Conservation (phyloP, 108 stramenopile genomes). For the Cyclotella atomus region DNA sequence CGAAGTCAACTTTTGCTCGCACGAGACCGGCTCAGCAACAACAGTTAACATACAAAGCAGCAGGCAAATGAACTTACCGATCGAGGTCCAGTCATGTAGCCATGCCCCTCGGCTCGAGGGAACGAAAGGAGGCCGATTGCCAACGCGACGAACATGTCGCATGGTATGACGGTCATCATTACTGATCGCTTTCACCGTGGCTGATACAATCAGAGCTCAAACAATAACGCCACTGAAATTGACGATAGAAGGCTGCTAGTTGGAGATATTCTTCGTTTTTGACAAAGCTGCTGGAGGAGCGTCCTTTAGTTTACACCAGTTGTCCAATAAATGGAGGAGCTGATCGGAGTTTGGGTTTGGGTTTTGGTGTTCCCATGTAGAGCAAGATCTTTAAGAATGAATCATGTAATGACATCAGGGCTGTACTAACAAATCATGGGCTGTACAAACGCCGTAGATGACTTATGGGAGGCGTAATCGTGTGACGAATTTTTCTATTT, state of each 20-base stretch:
- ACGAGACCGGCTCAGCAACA: background rate
- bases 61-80: background rate
- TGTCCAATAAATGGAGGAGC: too few species aligned
- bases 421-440: too few species aligned
- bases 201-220: too few species aligned
- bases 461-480: too few species aligned
- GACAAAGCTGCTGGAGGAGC: too few species aligned
- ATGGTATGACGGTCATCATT: background rate
- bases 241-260: too few species aligned
- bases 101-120: slow-evolving; percentile 7
- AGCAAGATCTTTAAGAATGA: background rate
- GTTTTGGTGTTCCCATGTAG: background rate
- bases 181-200: background rate
- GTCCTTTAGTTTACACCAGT: background rate
- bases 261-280: too few species aligned
- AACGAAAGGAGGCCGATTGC: background rate
- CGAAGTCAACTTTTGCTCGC: too few species aligned
- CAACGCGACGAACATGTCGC: background rate
- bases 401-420: background rate
- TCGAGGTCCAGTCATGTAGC: slow-evolving; percentile 19
- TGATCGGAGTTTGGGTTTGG: background rate
- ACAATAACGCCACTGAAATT: too few species aligned
- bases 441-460: too few species aligned
- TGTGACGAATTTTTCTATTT: too few species aligned
- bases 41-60: background rate